Evolutionary conservation across 2,329 filamentous ascomycete species (phyloP).

Genomic region (Exophiala mesophila): DNA sequence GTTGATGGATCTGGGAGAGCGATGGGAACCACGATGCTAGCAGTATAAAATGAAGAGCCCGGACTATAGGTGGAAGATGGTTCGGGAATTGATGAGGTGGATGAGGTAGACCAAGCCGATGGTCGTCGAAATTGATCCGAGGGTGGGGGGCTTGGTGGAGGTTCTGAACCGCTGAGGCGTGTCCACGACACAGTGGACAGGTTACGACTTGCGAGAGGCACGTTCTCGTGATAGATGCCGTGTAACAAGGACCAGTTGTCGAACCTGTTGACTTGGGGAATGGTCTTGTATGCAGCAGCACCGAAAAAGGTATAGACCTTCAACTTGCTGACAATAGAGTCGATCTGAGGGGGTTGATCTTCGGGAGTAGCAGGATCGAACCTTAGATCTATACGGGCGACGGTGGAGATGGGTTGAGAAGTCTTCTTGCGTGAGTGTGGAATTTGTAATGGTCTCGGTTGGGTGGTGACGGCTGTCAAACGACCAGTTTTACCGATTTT

Average conservation of each 20-base stretch:
- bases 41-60: conserved; percentile 53
- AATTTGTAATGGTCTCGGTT: conserved; percentile 54
- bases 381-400: conserved; percentile 53
- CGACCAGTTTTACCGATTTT: conserved; percentile 53
- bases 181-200: conserved; percentile 55
- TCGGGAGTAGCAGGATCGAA: conserved; percentile 54
- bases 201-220: conserved; percentile 52
- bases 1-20: conserved; percentile 44
- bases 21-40: conserved; percentile 59
- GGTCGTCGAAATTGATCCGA: conserved; percentile 31
- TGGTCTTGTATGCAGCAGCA: conserved; percentile 45
- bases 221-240: conserved; percentile 49
- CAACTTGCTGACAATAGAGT: conserved; percentile 50
- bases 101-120: conserved; percentile 24
- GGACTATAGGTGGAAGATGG: conserved; percentile 33
- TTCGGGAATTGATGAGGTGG: conserved; percentile 26
- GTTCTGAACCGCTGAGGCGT: conserved; percentile 37
- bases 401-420: conserved; percentile 46
- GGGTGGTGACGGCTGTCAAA: conserved; percentile 52
- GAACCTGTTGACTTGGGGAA: conserved; percentile 43
- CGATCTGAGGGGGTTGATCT: conserved; percentile 50
- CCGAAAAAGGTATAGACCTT: conserved; percentile 56
- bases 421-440: conserved; percentile 36
- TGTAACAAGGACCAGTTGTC: conserved; percentile 42
- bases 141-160: conserved; percentile 39